phyloP scores from a whole-genome alignment of 306 rosid species.

The Psophocarpus tetragonolobus region DNA sequence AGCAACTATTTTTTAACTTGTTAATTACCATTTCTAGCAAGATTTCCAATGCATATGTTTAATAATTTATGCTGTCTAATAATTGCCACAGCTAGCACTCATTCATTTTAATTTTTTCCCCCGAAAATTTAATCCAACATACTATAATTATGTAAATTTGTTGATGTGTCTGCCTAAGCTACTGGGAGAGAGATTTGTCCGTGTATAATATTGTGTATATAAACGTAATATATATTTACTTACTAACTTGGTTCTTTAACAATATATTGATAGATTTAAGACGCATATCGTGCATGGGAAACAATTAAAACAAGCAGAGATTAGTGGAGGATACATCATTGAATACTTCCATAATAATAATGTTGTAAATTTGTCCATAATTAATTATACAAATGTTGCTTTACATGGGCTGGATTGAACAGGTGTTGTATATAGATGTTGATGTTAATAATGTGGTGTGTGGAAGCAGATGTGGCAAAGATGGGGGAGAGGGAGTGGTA shows the following conservation, averaged over 20 bases:
- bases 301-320: not conserved
- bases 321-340: not conserved
- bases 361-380: not conserved
- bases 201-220: not conserved
- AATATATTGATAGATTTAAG: not conserved
- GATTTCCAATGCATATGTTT: not conserved
- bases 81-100: not conserved
- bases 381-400: not conserved
- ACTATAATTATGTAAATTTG: not conserved
- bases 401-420: not conserved
- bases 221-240: too few relatives aligned
- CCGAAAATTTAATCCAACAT: not conserved
- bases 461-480: conserved; percentile 59
- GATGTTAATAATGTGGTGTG: not conserved
- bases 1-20: not conserved
- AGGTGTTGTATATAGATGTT: not conserved
- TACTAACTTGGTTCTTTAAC: not conserved
- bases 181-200: not conserved
- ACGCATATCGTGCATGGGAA: not conserved
- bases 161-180: not conserved
- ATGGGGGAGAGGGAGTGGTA: conserved; percentile 88
- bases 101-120: not conserved
- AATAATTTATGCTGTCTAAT: not conserved
- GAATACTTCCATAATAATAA: not conserved
- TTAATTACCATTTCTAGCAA: not conserved